Evolutionary conservation across 352 stramenopile genomes (phyloP).

Genomic region (Phytopythium mirpurense): DNA sequence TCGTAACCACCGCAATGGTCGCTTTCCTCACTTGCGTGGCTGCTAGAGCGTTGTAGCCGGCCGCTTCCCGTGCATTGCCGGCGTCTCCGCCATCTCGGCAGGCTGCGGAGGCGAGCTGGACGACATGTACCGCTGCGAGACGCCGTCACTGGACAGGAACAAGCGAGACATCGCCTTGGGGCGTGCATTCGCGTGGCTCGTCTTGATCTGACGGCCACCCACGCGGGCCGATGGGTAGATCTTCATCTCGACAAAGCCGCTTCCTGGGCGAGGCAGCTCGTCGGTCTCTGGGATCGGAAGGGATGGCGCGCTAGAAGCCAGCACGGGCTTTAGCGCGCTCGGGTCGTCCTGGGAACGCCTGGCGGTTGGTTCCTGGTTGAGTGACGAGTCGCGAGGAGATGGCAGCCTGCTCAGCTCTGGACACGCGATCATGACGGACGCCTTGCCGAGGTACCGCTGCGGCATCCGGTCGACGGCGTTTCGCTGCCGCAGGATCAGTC

Average conservation of each 20-base stretch:
- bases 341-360: not conserved
- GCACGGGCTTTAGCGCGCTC: not conserved
- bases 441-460: constrained; percentile 63
- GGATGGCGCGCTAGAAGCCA: not conserved
- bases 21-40: not conserved
- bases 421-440: constrained; percentile 65
- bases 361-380: constrained; percentile 18
- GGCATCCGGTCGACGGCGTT: constrained; percentile 65
- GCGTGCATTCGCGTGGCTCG: constrained; percentile 39
- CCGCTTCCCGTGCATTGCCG: not conserved
- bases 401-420: constrained; percentile 32
- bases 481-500: constrained; percentile 64
- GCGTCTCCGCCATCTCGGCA: not conserved
- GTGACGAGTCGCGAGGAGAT: constrained; percentile 9
- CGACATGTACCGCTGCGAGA: constrained; percentile 68
- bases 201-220: constrained; percentile 57
- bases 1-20: not conserved
- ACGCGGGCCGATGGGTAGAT: constrained; percentile 43
- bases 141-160: constrained; percentile 65
- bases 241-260: constrained; percentile 48
- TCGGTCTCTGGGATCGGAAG: constrained; percentile 18
- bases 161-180: constrained; percentile 54
- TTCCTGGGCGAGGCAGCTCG: constrained; percentile 23
- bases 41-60: constrained; percentile 2
- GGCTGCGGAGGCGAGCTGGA: constrained; percentile 5